Evolutionary conservation across 1,284 basidiomycete species (phyloP).

Genomic region (Leucocoprinus gongylophorus): DNA sequence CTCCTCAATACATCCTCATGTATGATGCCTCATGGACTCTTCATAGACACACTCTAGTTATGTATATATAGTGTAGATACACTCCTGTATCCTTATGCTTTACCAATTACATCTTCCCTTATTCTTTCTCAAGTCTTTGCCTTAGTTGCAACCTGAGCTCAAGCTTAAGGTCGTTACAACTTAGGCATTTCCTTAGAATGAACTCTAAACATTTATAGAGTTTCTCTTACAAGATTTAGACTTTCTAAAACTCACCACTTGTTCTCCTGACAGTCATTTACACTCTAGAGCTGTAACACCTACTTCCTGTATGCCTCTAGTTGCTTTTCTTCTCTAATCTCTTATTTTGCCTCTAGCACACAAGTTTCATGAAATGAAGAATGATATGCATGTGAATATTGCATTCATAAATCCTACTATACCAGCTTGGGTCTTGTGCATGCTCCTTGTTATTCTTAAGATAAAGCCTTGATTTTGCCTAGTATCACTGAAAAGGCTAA

Average conservation of each 20-base stretch:
- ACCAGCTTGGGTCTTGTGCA: slow-evolving; percentile 78
- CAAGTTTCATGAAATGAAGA: slow-evolving; percentile 73
- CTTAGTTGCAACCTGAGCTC: too few relatives aligned
- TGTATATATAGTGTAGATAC: too few relatives aligned
- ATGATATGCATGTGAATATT: slow-evolving; percentile 75
- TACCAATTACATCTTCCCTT: too few relatives aligned
- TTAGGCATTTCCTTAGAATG: too few relatives aligned
- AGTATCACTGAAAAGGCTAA: slow-evolving; percentile 66
- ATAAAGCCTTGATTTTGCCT: neutral
- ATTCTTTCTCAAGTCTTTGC: too few relatives aligned
- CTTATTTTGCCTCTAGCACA: slow-evolving; percentile 34
- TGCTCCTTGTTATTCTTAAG: neutral
- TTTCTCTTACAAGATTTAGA: too few relatives aligned
- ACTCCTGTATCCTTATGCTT: too few relatives aligned
- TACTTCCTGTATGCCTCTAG: slow-evolving; percentile 46
- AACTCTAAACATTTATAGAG: too few relatives aligned
- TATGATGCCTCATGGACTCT: too few relatives aligned
- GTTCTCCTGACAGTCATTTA: slow-evolving; percentile 63
- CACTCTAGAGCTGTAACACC: slow-evolving; percentile 86
- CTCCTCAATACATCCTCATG: too few relatives aligned
- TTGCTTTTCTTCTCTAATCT: slow-evolving; percentile 1
- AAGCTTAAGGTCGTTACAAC: too few relatives aligned
- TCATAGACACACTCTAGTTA: too few relatives aligned
- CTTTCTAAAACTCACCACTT: slow-evolving; percentile 78
- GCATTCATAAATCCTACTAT: slow-evolving; percentile 67